Evolutionary conservation across 345 rosid species (phyloP).

Genomic region (Salix brachista): DNA sequence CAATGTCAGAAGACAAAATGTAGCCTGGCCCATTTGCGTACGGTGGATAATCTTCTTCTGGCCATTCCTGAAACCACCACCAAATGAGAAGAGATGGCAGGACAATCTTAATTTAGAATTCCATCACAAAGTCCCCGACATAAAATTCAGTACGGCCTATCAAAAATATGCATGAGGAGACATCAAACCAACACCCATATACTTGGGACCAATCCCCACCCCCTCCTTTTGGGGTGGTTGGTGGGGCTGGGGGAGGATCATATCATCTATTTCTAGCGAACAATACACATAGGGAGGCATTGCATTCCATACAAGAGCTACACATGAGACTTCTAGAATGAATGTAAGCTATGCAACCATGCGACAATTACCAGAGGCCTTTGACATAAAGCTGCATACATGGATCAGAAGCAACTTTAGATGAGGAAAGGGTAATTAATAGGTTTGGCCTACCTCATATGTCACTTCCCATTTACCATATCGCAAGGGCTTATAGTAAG

Average conservation of each 20-base stretch:
- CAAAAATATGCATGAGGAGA: background rate
- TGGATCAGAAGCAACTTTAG: background rate
- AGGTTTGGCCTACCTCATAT: slow-evolving; percentile 54
- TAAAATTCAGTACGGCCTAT: background rate
- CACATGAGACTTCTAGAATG: background rate
- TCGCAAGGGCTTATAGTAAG: slow-evolving; percentile 71
- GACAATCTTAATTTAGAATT: slow-evolving; percentile 5
- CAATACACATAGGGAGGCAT: background rate
- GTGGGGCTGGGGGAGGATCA: background rate
- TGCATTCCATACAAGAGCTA: background rate
- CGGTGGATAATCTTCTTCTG: slow-evolving; percentile 95
- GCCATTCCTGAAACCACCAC: slow-evolving; percentile 72
- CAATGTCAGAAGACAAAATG: slow-evolving; percentile 73
- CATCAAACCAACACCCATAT: background rate
- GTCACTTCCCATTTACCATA: slow-evolving; percentile 96
- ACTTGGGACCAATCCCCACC: background rate
- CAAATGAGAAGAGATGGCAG: slow-evolving; percentile 9
- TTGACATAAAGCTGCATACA: background rate
- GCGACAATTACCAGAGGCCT: background rate
- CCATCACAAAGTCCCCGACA: background rate
- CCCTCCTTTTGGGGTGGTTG: background rate
- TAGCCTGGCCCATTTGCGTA: slow-evolving; percentile 97
- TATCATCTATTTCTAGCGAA: background rate
- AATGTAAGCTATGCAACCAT: background rate
- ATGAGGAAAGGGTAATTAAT: background rate